A percentile compares a stretch with the other conserved stretches of the same genome.
Conservation (phyloP, 1,139 yeast species). For the Pichia sp. region DNA sequence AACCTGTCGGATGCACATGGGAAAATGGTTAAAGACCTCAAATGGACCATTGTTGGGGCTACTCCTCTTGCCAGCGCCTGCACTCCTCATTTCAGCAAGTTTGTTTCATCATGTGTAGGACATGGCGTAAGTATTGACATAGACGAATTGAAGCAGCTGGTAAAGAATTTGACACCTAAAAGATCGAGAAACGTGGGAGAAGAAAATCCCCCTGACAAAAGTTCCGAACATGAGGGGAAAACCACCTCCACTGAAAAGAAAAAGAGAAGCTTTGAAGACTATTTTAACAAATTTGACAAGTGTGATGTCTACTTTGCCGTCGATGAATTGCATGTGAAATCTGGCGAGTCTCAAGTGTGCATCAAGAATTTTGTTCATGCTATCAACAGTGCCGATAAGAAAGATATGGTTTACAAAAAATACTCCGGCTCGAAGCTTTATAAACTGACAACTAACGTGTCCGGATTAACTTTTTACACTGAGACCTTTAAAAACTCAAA, state of each 20-base stretch:
- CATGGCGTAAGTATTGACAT: conserved; percentile 14
- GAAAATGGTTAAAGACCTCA: conserved; percentile 9
- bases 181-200: not conserved
- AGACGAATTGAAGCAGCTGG: conserved; percentile 3
- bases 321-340: conserved; percentile 10
- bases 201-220: not conserved
- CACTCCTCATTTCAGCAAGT: conserved; percentile 4
- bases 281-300: conserved; percentile 9
- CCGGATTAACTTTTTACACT: conserved; percentile 12
- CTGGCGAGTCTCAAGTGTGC: not conserved
- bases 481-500: conserved; percentile 4
- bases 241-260: not conserved
- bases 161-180: not conserved
- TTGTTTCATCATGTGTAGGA: conserved; percentile 12
- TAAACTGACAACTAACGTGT: conserved; percentile 16
- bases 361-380: conserved; percentile 14
- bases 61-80: conserved; percentile 3
- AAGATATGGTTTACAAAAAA: conserved; percentile 9
- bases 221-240: not conserved
- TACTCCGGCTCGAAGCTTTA: conserved; percentile 8
- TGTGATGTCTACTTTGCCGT: conserved; percentile 16
- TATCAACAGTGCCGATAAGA: conserved; percentile 11
- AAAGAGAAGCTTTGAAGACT: conserved; percentile 1
- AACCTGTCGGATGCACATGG: conserved; percentile 5
- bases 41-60: conserved; percentile 15